Evolutionary conservation across 495 filamentous ascomycete genomes (phyloP), one percentile per base, ranked within the genome.

Genomic region (Usnea hakonensis): DNA sequence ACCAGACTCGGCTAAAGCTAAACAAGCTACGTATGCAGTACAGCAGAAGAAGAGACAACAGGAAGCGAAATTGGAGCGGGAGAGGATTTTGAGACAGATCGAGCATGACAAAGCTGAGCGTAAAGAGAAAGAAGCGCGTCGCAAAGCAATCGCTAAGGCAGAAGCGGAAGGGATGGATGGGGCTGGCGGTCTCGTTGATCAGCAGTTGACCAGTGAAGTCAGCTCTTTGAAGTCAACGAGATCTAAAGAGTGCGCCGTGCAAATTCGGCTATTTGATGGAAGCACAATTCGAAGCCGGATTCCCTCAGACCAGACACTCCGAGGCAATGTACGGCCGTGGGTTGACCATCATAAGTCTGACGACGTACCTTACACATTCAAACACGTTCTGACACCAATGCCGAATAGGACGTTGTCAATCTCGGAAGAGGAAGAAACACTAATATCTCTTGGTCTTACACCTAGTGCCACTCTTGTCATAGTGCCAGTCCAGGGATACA

Each of bases 201-300:
- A 64, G 43, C 58, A 61, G 38, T 30, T 66, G 28, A 30, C 58
- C 21, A 62, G 50, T 14, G 56, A 56, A 28, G 59, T 56, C n/a
- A 55, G 44, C 21, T 26, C 23, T 41, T 53, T 35, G 30, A 68
- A 28, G 46, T 7, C 58, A 58, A 56, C 40, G 43, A 46, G 76
- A 35, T 61, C 68, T 19, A 65, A 43, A 36, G 74, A 78, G 58
- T 88, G 81, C 64, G 82, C 87, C 16, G 73, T 97, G 8, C 91
- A 94, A 67, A 83, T 96, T 44, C 85, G 93, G 2, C 77, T 96
- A 0, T 87, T 95, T 44, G 90, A 96, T 69, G 93, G 93, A 16
- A 83, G 83, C 36, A 90, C 83, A 17, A 82, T 97, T 54, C 85
- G 90, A 36, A 78, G 77, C 32, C 85, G 80, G 26, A 96, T 97